Evolutionary conservation across 2,329 filamentous ascomycete species (phyloP).

Genomic region (Nemania serpens): DNA sequence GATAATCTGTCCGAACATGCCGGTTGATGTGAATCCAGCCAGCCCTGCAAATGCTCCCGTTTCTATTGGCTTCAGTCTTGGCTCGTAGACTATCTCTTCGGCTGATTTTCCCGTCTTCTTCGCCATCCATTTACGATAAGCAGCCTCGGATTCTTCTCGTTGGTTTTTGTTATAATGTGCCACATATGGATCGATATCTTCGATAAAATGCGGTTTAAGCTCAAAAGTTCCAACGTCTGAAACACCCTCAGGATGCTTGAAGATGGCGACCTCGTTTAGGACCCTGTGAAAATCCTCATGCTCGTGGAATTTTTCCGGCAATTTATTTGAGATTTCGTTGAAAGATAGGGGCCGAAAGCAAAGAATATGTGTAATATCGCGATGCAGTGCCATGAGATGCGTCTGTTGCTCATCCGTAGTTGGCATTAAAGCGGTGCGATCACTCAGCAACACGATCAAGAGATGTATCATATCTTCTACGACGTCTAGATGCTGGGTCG

Average conservation of each 20-base stretch:
- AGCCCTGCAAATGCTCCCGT: slow-evolving; percentile 79
- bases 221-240: slow-evolving; percentile 95
- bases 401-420: slow-evolving; percentile 67
- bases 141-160: slow-evolving; percentile 88
- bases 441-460: slow-evolving; percentile 86
- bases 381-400: slow-evolving; percentile 73
- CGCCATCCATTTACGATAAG: slow-evolving; percentile 85
- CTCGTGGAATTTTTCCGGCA: slow-evolving; percentile 89
- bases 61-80: slow-evolving; percentile 75
- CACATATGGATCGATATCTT: slow-evolving; percentile 92
- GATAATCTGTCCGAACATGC: slow-evolving; percentile 86
- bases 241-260: slow-evolving; percentile 86
- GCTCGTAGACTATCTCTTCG: slow-evolving; percentile 90
- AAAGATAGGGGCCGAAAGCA: slow-evolving; percentile 97
- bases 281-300: slow-evolving; percentile 85
- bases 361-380: slow-evolving; percentile 89
- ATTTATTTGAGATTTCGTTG: slow-evolving; percentile 83
- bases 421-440: slow-evolving; percentile 79
- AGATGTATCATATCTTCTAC: slow-evolving; percentile 96
- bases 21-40: slow-evolving; percentile 78
- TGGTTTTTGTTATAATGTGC: slow-evolving; percentile 97
- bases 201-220: slow-evolving; percentile 81
- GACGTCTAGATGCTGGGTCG: slow-evolving; percentile 85
- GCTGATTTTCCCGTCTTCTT: slow-evolving; percentile 81
- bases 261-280: slow-evolving; percentile 84